These are phyloP conservation scores for Aspergillus pseudoterreus DNA, from an alignment of 2,329 filamentous ascomycete species.

Conservation along the genomic window DNA sequence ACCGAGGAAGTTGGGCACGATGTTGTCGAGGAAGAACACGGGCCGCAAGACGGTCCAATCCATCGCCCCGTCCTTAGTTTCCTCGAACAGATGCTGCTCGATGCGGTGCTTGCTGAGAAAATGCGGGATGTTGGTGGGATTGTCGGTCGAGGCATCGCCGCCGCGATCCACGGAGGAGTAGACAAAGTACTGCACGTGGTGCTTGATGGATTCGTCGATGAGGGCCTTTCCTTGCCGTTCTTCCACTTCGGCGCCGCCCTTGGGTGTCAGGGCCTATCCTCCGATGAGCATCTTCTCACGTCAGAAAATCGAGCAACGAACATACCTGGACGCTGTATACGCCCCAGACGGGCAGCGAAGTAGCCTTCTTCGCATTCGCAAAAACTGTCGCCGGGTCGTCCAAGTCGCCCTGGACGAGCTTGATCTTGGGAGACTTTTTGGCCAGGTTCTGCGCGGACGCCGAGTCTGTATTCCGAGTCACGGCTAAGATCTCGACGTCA, in stretches of 20 bases:
- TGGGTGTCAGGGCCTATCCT: constrained; percentile 1
- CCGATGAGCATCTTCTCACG: neutral
- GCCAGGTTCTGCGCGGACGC: constrained; percentile 48
- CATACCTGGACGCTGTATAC: constrained; percentile 60
- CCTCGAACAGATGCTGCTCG: constrained; percentile 57
- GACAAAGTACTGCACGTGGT: constrained; percentile 58
- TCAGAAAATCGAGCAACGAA: too few species aligned
- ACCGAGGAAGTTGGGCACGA: constrained; percentile 45
- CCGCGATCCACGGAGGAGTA: constrained; percentile 64
- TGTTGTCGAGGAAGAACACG: constrained; percentile 60
- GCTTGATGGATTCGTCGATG: constrained; percentile 54
- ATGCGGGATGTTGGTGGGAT: constrained; percentile 56
- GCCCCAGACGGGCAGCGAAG: constrained; percentile 48
- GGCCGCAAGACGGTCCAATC: constrained; percentile 61
- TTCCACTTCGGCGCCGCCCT: constrained; percentile 29
- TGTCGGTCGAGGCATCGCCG: constrained; percentile 50
- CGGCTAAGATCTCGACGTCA: constrained; percentile 52
- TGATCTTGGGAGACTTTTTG: constrained; percentile 46
- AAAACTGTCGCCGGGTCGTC: constrained; percentile 52
- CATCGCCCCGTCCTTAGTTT: constrained; percentile 43
- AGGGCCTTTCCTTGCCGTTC: constrained; percentile 56
- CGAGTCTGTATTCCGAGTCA: constrained; percentile 57
- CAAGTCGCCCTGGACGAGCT: constrained; percentile 57
- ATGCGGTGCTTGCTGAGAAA: constrained; percentile 61
- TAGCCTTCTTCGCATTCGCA: constrained; percentile 36